Evolutionary conservation across 1,139 yeast genomes (phyloP).

Genomic region (Candida albicans): DNA sequence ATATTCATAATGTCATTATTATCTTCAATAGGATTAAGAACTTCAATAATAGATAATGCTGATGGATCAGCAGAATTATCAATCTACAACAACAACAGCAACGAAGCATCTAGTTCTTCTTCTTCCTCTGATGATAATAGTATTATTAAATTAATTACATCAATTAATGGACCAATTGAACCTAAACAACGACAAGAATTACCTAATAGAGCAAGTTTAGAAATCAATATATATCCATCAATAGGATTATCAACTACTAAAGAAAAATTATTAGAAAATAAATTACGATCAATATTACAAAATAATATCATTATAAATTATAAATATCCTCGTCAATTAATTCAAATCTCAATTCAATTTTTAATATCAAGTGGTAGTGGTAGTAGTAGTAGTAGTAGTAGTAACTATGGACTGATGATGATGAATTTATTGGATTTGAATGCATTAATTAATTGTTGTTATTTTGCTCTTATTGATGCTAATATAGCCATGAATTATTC

Average conservation of each 20-base stretch:
- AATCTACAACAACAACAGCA: constrained; percentile 1
- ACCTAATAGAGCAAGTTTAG: constrained; percentile 77
- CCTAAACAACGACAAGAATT: constrained; percentile 81
- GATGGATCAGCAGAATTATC: constrained; percentile 76
- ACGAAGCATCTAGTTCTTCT: too few relatives aligned
- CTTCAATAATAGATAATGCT: constrained; percentile 51
- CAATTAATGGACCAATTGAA: constrained; percentile 91
- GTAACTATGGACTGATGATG: constrained; percentile 3
- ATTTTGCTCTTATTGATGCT: constrained; percentile 75
- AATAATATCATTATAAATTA: constrained; percentile 58
- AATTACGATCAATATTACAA: constrained; percentile 61
- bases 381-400: background rate
- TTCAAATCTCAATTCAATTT: constrained; percentile 85
- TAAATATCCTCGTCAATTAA: constrained; percentile 77
- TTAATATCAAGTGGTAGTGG: constrained; percentile 43
- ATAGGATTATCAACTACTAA: constrained; percentile 74
- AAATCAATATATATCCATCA: constrained; percentile 78
- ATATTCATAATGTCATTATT: background rate
- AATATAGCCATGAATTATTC: constrained; percentile 68
- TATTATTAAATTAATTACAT: constrained; percentile 52
- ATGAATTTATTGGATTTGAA: constrained; percentile 40
- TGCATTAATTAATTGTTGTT: constrained; percentile 70
- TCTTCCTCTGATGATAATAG: too few relatives aligned
- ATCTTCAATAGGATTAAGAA: constrained; percentile 19
- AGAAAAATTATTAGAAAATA: constrained; percentile 75